Evolutionary conservation across 106 monocot genomes (phyloP).

Genomic region (Apostasia ramifera): DNA sequence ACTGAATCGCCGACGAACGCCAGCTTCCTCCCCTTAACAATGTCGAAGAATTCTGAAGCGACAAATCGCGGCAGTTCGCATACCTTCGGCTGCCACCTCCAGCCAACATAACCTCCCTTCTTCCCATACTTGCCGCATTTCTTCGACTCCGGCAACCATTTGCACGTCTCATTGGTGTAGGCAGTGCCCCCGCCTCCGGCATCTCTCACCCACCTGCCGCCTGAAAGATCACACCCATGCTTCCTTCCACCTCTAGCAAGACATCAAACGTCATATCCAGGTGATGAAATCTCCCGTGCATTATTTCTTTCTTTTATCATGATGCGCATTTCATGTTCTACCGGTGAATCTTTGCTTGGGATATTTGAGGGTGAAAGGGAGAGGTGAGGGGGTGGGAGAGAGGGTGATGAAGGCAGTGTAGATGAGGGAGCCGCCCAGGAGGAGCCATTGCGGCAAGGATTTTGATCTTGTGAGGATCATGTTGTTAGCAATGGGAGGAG

Average conservation of each 20-base stretch:
- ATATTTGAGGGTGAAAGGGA: neutral
- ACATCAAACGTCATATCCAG: neutral
- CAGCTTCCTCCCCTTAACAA: conserved; percentile 34
- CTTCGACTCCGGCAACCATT: conserved; percentile 19
- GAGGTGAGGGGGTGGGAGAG: neutral
- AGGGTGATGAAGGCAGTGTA: neutral
- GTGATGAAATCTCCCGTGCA: neutral
- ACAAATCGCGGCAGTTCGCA: conserved; percentile 35
- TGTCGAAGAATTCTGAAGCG: conserved; percentile 19
- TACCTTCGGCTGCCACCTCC: conserved; percentile 41
- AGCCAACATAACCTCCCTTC: conserved; percentile 23
- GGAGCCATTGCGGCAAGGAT: neutral
- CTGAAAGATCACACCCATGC: conserved; percentile 23
- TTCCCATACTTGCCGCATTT: conserved; percentile 47
- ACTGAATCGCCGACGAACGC: conserved; percentile 48
- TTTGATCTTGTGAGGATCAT: conserved; percentile 2
- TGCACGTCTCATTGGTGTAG: conserved; percentile 35
- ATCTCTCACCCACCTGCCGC: conserved; percentile 41
- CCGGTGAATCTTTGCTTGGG: conserved; percentile 1
- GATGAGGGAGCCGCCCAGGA: neutral
- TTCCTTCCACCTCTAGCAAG: neutral
- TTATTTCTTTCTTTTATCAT: neutral
- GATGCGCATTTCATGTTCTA: neutral
- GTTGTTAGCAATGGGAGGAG: conserved; percentile 1
- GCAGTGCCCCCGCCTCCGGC: conserved; percentile 5